Evolutionary conservation across 2,329 filamentous ascomycete genomes (phyloP).

Genomic region (Pyricularia grisea): DNA sequence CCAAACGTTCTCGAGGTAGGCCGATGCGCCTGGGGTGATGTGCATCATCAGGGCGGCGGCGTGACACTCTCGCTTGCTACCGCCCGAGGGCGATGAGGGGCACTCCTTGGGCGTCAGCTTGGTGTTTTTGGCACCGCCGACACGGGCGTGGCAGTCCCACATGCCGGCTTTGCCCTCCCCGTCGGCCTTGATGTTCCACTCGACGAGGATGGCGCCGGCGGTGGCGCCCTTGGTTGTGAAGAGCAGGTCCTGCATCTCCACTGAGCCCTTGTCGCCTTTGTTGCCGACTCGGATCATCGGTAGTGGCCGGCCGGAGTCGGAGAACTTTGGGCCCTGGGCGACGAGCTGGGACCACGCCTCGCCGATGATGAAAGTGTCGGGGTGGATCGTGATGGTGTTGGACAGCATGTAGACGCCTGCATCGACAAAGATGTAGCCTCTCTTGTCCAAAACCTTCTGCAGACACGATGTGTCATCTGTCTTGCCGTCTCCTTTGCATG

Average conservation of each 20-base stretch:
- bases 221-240: conserved; percentile 56
- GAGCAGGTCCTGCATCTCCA: conserved; percentile 62
- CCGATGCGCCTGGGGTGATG: conserved; percentile 31
- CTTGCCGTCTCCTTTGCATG: conserved; percentile 36
- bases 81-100: conserved; percentile 28
- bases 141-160: conserved; percentile 56
- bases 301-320: conserved; percentile 33
- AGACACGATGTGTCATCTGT: conserved; percentile 45
- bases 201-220: conserved; percentile 60
- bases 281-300: conserved; percentile 58
- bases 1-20: conserved; percentile 47
- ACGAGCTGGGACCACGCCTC: conserved; percentile 64
- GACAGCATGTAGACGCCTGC: conserved; percentile 27
- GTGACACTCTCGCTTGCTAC: conserved; percentile 44
- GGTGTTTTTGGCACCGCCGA: conserved; percentile 63
- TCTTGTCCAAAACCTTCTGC: conserved; percentile 17
- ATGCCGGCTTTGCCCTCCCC: conserved; percentile 27
- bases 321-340: conserved; percentile 47
- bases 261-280: conserved; percentile 47
- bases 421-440: conserved; percentile 8
- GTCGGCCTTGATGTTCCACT: conserved; percentile 56
- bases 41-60: conserved; percentile 46
- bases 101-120: conserved; percentile 53
- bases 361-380: conserved; percentile 56
- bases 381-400: conserved; percentile 41